Conservation (phyloP, 2,329 filamentous ascomycete genomes). For the Aspergillus uvarum region DNA sequence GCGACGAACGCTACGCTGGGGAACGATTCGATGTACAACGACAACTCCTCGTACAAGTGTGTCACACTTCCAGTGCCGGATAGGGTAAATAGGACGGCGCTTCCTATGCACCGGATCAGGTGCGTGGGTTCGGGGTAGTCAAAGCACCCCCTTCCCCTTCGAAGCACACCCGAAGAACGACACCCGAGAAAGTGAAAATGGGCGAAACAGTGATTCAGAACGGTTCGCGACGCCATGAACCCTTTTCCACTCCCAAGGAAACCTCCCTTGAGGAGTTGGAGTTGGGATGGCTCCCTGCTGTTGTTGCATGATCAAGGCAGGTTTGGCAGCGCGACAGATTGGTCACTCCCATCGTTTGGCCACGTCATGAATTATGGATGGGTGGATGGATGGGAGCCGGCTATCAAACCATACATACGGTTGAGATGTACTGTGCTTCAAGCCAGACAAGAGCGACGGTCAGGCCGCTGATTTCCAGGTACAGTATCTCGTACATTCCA, state of each 20-base stretch:
- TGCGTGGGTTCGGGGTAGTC: conserved; percentile 8
- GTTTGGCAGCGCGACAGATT: conserved; percentile 3
- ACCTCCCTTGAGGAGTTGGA: neutral
- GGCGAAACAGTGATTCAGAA: neutral
- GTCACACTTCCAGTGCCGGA: conserved; percentile 9
- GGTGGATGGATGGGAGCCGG: neutral
- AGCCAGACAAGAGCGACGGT: neutral
- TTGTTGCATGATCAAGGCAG: neutral
- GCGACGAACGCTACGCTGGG: conserved; percentile 14
- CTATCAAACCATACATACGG: conserved; percentile 9
- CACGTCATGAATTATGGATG: conserved; percentile 17
- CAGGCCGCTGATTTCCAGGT: neutral
- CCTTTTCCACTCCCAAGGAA: neutral
- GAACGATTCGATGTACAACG: conserved; percentile 14
- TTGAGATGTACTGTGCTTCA: conserved; percentile 5
- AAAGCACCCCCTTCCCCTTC: neutral
- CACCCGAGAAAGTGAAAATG: neutral
- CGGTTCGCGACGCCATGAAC: neutral
- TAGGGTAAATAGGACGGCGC: neutral
- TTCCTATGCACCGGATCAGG: conserved; percentile 8
- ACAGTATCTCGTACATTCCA: neutral
- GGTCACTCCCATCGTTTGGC: conserved; percentile 13
- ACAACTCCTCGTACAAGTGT: conserved; percentile 14
- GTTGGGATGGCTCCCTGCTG: neutral
- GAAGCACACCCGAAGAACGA: neutral